Evolutionary conservation across 2,329 filamentous ascomycete species (phyloP).

Genomic region (Tolypocladium amazonense): DNA sequence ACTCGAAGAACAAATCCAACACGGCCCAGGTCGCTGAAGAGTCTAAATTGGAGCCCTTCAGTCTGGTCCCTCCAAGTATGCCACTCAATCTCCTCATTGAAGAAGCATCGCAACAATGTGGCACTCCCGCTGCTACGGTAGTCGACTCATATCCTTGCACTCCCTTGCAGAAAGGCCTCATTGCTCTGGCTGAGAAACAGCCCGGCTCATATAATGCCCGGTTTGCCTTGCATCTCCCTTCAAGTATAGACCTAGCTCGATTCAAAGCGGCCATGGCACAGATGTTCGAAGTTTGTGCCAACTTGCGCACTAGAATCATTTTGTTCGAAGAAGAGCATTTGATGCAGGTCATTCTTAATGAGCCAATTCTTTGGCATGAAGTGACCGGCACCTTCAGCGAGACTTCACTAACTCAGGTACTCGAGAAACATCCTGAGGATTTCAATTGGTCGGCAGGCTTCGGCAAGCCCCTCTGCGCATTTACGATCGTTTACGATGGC

Average conservation of each 20-base stretch:
- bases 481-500: background rate
- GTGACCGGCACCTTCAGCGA: background rate
- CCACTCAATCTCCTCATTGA: background rate
- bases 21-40: background rate
- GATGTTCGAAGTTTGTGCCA: slow-evolving; percentile 1
- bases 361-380: background rate
- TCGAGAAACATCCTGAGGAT: background rate
- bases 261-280: slow-evolving; percentile 18
- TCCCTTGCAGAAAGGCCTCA: slow-evolving; percentile 25
- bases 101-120: background rate
- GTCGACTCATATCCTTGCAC: slow-evolving; percentile 27
- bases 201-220: slow-evolving; percentile 23
- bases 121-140: slow-evolving; percentile 2
- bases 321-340: background rate
- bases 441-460: background rate
- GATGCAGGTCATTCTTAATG: slow-evolving; percentile 2
- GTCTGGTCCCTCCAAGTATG: background rate
- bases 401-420: background rate
- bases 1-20: background rate
- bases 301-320: slow-evolving; percentile 8
- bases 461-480: background rate
- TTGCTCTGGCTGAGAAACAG: slow-evolving; percentile 19
- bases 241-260: slow-evolving; percentile 8
- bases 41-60: background rate
- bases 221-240: slow-evolving; percentile 10